phyloP scores from a whole-genome alignment of 768 basidiomycete genomes.

The Sporobolomyces pararoseus region DNA sequence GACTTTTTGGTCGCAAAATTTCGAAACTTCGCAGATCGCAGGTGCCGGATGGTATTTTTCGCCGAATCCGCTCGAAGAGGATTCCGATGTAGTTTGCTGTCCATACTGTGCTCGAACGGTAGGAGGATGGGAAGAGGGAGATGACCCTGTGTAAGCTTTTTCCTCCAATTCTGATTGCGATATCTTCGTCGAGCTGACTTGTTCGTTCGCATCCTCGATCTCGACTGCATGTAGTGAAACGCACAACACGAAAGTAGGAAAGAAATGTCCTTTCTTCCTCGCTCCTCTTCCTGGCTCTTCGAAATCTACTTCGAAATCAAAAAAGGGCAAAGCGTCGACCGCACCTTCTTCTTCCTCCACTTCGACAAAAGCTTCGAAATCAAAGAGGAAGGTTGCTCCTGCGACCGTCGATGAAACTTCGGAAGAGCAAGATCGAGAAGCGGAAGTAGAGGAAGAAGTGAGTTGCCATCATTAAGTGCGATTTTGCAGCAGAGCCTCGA shows the following conservation, averaged over 20 bases:
- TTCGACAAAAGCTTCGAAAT: not conserved
- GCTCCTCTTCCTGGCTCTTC: slow-evolving; percentile 8
- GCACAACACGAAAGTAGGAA: slow-evolving; percentile 28
- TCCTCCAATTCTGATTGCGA: not conserved
- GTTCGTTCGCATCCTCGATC: no score
- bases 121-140: slow-evolving; percentile 28
- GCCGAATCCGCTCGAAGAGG: not conserved
- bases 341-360: not conserved
- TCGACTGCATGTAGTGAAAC: slow-evolving; percentile 8
- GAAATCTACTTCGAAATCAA: slow-evolving; percentile 5
- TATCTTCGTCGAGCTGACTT: no score
- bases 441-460: not conserved
- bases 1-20: no score
- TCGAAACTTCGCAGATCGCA: slow-evolving; percentile 21
- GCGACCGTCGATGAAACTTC: not conserved
- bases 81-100: slow-evolving; percentile 15
- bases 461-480: not conserved
- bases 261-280: slow-evolving; percentile 36
- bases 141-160: slow-evolving; percentile 31
- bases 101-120: slow-evolving; percentile 24
- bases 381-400: not conserved
- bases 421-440: not conserved
- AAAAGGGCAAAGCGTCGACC: slow-evolving; percentile 25
- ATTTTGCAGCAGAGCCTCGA: no score
- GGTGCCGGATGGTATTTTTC: slow-evolving; percentile 29